A percentile compares a stretch with the other conserved stretches of the same genome.
Conservation (phyloP, 2,329 filamentous ascomycete species). For the Fusarium sp. region DNA sequence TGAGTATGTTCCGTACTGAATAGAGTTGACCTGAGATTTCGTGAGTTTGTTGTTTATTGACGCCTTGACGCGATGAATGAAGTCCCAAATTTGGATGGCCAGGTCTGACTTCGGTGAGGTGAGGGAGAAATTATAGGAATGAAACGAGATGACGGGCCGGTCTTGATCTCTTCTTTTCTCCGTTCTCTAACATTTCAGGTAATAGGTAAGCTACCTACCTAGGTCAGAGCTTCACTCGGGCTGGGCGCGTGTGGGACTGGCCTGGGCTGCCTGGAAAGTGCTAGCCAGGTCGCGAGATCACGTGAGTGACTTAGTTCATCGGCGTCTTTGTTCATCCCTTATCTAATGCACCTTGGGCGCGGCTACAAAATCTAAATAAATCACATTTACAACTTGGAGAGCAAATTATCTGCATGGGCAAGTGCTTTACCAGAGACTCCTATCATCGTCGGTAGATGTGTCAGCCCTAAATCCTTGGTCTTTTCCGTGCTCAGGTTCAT, state of each 20-base stretch:
- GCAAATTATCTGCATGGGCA: background rate
- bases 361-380: background rate
- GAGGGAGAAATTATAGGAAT: background rate
- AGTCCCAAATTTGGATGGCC: background rate
- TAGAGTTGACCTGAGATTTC: background rate
- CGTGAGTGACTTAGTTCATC: background rate
- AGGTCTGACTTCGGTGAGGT: background rate
- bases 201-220: background rate
- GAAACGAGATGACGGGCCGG: background rate
- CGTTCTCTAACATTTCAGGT: background rate
- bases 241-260: background rate
- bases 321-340: background rate
- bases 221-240: background rate
- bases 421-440: background rate
- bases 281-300: background rate
- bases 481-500: background rate
- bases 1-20: background rate
- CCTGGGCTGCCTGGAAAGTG: background rate
- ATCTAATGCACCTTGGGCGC: background rate
- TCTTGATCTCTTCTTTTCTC: background rate
- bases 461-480: background rate
- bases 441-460: background rate
- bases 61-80: background rate
- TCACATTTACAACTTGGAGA: background rate
- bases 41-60: background rate